phyloP scores from a whole-genome alignment of 2,329 filamentous ascomycete genomes.

The Pestalotiopsis sp. region DNA sequence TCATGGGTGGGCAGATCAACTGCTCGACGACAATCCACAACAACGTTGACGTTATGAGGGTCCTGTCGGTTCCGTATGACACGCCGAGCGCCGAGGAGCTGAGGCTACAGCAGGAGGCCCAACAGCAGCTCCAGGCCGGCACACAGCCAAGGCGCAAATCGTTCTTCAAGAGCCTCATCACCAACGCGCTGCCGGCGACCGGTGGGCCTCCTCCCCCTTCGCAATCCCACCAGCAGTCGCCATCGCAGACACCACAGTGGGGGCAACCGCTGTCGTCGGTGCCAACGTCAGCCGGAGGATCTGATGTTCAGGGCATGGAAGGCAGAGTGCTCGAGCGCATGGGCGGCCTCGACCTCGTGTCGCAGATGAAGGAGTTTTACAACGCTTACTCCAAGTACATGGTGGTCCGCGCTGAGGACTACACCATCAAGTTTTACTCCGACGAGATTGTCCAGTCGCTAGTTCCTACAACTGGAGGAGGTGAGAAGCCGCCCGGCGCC shows the following conservation, averaged over 20 bases:
- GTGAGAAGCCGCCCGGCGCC: constrained; percentile 12
- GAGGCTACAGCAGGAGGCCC: background rate
- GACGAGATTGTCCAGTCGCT: constrained; percentile 25
- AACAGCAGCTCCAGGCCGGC: background rate
- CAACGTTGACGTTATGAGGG: constrained; percentile 40
- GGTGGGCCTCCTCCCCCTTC: background rate
- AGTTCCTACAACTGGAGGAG: constrained; percentile 22
- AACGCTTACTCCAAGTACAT: constrained; percentile 31
- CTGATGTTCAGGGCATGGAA: constrained; percentile 24
- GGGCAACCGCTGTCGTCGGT: background rate
- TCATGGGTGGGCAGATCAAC: constrained; percentile 48
- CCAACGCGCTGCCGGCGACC: background rate
- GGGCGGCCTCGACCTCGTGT: constrained; percentile 26
- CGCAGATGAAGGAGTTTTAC: constrained; percentile 32
- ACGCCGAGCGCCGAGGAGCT: background rate
- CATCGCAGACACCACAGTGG: constrained; percentile 12
- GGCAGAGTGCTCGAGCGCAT: constrained; percentile 24
- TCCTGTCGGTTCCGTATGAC: constrained; percentile 29
- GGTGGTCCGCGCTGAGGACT: constrained; percentile 25
- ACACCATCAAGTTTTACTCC: constrained; percentile 29
- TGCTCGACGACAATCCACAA: constrained; percentile 45
- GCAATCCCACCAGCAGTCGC: background rate
- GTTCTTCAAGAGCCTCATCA: background rate
- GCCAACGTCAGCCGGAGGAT: background rate
- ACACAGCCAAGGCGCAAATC: background rate